Evolutionary conservation across 176 grass and related monocot species (phyloP).

Genomic region (Stipa capillata): DNA sequence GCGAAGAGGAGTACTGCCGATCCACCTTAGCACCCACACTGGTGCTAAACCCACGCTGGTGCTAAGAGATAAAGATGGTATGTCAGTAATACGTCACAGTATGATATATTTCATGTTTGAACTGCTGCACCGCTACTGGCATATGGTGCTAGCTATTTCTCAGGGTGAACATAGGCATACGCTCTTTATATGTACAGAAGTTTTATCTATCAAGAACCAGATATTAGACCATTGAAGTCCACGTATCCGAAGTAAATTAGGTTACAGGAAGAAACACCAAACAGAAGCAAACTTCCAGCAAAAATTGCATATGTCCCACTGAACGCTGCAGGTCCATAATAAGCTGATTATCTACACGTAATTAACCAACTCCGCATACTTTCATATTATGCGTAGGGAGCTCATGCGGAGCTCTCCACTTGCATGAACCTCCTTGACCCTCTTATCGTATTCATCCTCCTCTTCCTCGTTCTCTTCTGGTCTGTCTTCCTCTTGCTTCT

Average conservation of each 20-base stretch:
- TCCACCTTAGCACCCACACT: too few relatives aligned
- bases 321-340: background rate
- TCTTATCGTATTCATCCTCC: constrained; percentile 71
- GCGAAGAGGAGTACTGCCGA: too few relatives aligned
- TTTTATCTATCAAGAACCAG: background rate
- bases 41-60: too few relatives aligned
- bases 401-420: constrained; percentile 59
- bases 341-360: constrained; percentile 33
- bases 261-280: constrained; percentile 32
- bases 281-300: constrained; percentile 30
- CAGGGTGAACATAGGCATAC: background rate
- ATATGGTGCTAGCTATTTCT: background rate
- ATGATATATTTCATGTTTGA: background rate
- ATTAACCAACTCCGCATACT: background rate
- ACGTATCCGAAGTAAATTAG: constrained; percentile 13
- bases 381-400: constrained; percentile 65
- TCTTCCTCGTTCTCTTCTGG: constrained; percentile 43
- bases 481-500: constrained; percentile 33
- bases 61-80: too few relatives aligned
- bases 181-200: constrained; percentile 27
- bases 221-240: constrained; percentile 2
- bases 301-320: constrained; percentile 40
- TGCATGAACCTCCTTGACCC: constrained; percentile 73
- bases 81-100: background rate
- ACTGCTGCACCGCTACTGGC: background rate